Base-by-base conservation (phyloP, 2,329 filamentous ascomycete species). In the Parasarocladium wereldwijsianum region DNA sequence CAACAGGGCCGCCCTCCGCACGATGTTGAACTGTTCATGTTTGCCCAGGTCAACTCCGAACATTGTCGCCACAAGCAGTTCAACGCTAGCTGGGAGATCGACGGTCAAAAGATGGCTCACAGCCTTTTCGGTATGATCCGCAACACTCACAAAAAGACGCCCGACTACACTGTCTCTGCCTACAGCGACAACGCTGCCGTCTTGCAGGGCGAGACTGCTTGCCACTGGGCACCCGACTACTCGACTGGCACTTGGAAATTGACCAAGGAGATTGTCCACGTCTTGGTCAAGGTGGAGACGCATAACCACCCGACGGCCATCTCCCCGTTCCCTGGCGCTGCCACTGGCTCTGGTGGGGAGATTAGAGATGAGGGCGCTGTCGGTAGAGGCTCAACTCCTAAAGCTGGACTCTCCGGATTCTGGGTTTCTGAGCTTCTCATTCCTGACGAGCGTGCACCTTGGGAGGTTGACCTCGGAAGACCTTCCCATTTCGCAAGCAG, bases 181-280 rank as follows among this genome's bases (percentile, higher is more conserved):
- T 98, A 98, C 56, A 93, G 83, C 44, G 90, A 98, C 52, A 98
- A 98, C 49, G 90, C 90, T 16, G 90, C 90, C n/a, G 90, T 98
- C 11, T 37, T 59, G n/a, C 42, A 54, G 34, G 55, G 55, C 7
- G 55, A 58, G 13, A 39, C 46, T 26, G 55, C 53, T 18, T 45
- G 54, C 29, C 53, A 81, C 47, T 96, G 87, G 87, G 79, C 84
- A 1, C 90, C 90, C 4, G 81, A 90, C 45, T 76, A 85, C 41
- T 66, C 74, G 21, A 93, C 82, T 4, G 83, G 86, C 17, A 78
- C 82, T 42, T 98, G 87, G 87, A 79, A 68, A 43, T 70, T 87
- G 36, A 83, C 70, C 13, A 90, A 83, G 44, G 90, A 98, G 58
- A 63, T 73, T 15, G 77, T 93, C 13, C 83, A 94, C 49, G 80